phyloP scores from a whole-genome alignment of 495 filamentous ascomycete species.

The Penicillium canariense region DNA sequence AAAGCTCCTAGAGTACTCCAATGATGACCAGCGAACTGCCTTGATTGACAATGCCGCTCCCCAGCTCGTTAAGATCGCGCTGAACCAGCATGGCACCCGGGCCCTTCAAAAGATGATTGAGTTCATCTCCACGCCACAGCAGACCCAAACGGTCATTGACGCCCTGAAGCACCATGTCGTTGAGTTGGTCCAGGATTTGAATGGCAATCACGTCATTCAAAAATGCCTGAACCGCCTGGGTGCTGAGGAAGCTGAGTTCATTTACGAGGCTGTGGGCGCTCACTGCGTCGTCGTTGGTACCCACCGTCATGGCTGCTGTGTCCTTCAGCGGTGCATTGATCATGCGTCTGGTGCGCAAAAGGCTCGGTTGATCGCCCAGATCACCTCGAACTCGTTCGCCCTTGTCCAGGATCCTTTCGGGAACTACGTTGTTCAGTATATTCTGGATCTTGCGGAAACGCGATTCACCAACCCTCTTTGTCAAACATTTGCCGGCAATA shows the following conservation, averaged over 20 bases:
- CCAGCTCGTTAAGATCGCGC: slow-evolving; percentile 83
- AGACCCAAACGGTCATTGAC: slow-evolving; percentile 76
- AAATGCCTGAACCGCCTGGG: slow-evolving; percentile 95
- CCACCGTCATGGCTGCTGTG: slow-evolving; percentile 96
- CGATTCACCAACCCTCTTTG: slow-evolving; percentile 84
- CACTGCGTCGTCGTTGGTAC: slow-evolving; percentile 90
- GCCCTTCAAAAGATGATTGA: slow-evolving; percentile 99
- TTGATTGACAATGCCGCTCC: slow-evolving; percentile 84
- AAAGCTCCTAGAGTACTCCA: slow-evolving; percentile 90
- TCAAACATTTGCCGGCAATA: slow-evolving; percentile 67
- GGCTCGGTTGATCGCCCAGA: slow-evolving; percentile 76
- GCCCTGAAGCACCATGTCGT: slow-evolving; percentile 79
- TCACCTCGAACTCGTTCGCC: slow-evolving; percentile 74
- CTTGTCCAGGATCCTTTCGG: slow-evolving; percentile 96
- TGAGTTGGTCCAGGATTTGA: slow-evolving; percentile 90
- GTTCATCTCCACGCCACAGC: slow-evolving; percentile 76
- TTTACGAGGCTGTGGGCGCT: slow-evolving; percentile 86
- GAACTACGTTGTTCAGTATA: slow-evolving; percentile 98
- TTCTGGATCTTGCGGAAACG: slow-evolving; percentile 83
- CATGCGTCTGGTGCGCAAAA: slow-evolving; percentile 91
- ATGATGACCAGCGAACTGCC: slow-evolving; percentile 88
- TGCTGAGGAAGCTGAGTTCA: slow-evolving; percentile 82
- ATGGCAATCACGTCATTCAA: slow-evolving; percentile 98
- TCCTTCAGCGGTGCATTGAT: slow-evolving; percentile 96
- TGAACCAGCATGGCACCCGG: slow-evolving; percentile 95